Percentiles rank a stretch among this genome's conserved stretches.
These are phyloP conservation scores for Phylloporus rhodoxanthus DNA, from an alignment of 768 basidiomycete genomes.

Conservation along the genomic window DNA sequence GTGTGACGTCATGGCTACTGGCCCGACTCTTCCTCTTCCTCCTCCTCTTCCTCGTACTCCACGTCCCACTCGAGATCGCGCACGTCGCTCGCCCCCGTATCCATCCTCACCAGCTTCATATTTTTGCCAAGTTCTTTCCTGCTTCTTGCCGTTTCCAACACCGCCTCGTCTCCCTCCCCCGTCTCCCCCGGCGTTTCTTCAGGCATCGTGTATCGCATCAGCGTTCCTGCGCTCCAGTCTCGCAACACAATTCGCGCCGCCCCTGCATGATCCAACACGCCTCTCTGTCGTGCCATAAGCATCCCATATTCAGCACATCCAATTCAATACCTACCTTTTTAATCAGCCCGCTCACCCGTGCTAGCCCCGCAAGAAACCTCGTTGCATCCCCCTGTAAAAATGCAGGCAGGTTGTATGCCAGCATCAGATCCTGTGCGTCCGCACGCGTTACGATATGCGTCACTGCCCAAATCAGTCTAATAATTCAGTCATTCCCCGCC, in stretches of 20 bases:
- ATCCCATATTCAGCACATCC: background rate
- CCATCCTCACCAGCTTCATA: conserved; percentile 54
- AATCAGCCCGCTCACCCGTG: conserved; percentile 66
- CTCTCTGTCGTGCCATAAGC: conserved; percentile 45
- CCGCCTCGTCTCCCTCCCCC: conserved; percentile 38
- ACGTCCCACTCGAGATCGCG: conserved; percentile 39
- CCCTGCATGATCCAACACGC: conserved; percentile 61
- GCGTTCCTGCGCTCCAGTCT: conserved; percentile 75
- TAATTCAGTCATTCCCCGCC: conserved; percentile 24
- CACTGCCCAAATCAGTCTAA: conserved; percentile 38
- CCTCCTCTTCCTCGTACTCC: conserved; percentile 33
- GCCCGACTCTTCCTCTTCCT: conserved; percentile 39
- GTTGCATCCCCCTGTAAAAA: conserved; percentile 62
- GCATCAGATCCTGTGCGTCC: conserved; percentile 77
- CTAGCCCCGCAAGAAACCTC: conserved; percentile 72
- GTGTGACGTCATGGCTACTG: conserved; percentile 23
- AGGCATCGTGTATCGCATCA: conserved; percentile 68
- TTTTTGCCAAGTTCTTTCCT: conserved; percentile 66
- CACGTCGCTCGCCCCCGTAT: conserved; percentile 34
- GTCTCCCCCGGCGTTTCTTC: conserved; percentile 21
- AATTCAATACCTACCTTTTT: conserved; percentile 54
- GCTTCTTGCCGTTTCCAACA: conserved; percentile 44
- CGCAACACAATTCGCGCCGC: conserved; percentile 76
- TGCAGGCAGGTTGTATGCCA: conserved; percentile 79
- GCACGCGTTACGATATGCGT: conserved; percentile 63